These are phyloP conservation scores for Aureobasidium sp. DNA, from an alignment of 2,329 filamentous ascomycete genomes.

Conservation along the genomic window DNA sequence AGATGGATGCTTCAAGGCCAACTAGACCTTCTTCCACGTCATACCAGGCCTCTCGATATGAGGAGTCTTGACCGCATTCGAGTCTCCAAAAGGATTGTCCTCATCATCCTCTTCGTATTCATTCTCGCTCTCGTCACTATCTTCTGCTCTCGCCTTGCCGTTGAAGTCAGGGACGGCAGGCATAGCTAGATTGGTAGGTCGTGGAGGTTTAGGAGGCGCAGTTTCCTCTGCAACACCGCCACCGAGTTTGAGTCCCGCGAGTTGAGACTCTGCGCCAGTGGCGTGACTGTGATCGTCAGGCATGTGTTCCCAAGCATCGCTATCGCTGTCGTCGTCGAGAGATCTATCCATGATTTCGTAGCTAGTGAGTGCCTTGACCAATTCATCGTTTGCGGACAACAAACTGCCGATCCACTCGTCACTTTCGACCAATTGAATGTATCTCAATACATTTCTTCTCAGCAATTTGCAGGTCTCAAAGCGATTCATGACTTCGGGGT, in stretches of 20 bases:
- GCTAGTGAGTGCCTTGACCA: conserved; percentile 87
- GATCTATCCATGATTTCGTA: conserved; percentile 90
- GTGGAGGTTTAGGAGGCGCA: conserved; percentile 44
- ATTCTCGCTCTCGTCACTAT: conserved; percentile 47
- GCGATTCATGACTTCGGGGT: conserved; percentile 62
- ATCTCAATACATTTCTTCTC: conserved; percentile 76
- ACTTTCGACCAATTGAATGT: conserved; percentile 84
- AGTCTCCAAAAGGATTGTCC: conserved; percentile 82
- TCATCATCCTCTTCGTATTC: conserved; percentile 63
- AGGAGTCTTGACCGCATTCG: conserved; percentile 60
- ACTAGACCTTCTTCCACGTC: conserved; percentile 33
- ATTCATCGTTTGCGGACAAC: conserved; percentile 88
- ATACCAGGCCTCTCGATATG: conserved; percentile 34
- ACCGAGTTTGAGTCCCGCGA: conserved; percentile 39
- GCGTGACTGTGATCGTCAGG: conserved; percentile 13
- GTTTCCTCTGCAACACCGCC: conserved; percentile 25
- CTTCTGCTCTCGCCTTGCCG: conserved; percentile 22
- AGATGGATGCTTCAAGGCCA: no score
- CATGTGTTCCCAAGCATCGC: conserved; percentile 48
- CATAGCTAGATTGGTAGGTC: conserved; percentile 38
- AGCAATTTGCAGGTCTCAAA: conserved; percentile 86
- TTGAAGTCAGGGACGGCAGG: conserved; percentile 26
- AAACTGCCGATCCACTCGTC: conserved; percentile 89
- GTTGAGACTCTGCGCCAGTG: conserved; percentile 32
- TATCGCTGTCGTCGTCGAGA: conserved; percentile 65